phyloP scores from a whole-genome alignment of 1,139 yeast genomes.

The Nakaseomyces bracarensis region DNA sequence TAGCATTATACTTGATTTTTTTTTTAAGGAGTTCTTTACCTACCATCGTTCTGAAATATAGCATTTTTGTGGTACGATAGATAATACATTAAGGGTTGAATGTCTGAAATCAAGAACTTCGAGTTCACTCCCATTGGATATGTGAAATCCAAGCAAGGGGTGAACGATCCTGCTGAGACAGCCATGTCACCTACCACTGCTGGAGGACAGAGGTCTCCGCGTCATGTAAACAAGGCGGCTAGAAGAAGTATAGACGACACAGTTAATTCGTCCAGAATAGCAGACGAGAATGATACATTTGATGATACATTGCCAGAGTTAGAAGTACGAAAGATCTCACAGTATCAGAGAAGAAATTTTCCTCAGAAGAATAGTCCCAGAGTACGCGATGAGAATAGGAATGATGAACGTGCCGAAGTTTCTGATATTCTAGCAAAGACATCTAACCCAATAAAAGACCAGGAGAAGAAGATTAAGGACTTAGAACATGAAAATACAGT shows the following conservation, averaged over 20 bases:
- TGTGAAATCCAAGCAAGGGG: conserved; percentile 19
- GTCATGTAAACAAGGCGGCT: conserved; percentile 14
- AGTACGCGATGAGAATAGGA: conserved; percentile 2
- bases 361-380: background rate
- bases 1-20: too few species aligned
- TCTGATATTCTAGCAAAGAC: conserved; percentile 3
- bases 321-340: conserved; percentile 6
- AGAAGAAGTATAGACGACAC: conserved; percentile 20
- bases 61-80: background rate
- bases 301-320: conserved; percentile 30
- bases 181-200: conserved; percentile 8
- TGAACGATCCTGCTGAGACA: conserved; percentile 8
- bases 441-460: conserved; percentile 4
- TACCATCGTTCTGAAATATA: too few species aligned
- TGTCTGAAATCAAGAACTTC: conserved; percentile 13
- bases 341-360: background rate
- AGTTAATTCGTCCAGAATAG: conserved; percentile 22
- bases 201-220: conserved; percentile 8
- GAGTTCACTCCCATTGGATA: conserved; percentile 33
- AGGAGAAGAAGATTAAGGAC: conserved; percentile 3
- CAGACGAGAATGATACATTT: conserved; percentile 28
- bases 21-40: too few species aligned
- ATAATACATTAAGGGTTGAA: background rate
- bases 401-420: background rate
- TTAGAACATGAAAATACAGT: conserved; percentile 4